phyloP scores from a whole-genome alignment of 1,284 basidiomycete genomes.

The Ceratobasidium sp. region DNA sequence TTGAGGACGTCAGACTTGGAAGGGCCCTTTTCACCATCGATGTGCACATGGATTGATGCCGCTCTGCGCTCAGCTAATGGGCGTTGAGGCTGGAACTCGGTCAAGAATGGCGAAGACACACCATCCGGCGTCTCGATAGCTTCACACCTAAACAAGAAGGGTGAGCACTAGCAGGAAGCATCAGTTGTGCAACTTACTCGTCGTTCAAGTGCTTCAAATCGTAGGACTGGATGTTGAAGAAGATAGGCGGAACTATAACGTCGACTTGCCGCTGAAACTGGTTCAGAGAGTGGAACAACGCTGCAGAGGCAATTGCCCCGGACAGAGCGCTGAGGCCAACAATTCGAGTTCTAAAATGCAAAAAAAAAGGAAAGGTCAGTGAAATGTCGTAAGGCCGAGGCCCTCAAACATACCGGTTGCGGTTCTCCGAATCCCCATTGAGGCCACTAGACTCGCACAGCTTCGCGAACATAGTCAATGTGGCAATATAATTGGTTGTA shows the following conservation, averaged over 20 bases:
- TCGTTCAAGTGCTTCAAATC: slow-evolving; percentile 70
- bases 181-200: slow-evolving; percentile 63
- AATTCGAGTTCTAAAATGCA: slow-evolving; percentile 71
- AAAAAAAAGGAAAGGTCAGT: slow-evolving; percentile 39
- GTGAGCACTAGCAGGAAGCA: slow-evolving; percentile 6
- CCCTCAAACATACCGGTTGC: slow-evolving; percentile 65
- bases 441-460: slow-evolving; percentile 64
- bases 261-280: slow-evolving; percentile 81
- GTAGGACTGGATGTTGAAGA: slow-evolving; percentile 75
- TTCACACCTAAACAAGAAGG: slow-evolving; percentile 9
- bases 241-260: slow-evolving; percentile 77
- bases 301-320: slow-evolving; percentile 85
- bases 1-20: slow-evolving; percentile 76
- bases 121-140: slow-evolving; percentile 30
- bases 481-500: slow-evolving; percentile 76
- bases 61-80: slow-evolving; percentile 82
- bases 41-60: slow-evolving; percentile 85
- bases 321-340: slow-evolving; percentile 87
- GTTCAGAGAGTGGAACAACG: slow-evolving; percentile 78
- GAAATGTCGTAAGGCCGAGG: not conserved
- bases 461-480: slow-evolving; percentile 73
- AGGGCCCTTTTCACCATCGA: slow-evolving; percentile 89
- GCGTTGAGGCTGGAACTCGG: slow-evolving; percentile 76
- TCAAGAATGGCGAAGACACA: slow-evolving; percentile 71
- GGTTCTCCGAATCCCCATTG: slow-evolving; percentile 68